Conservation (phyloP, 2,329 filamentous ascomycete genomes). For the Penicillium sp. region DNA sequence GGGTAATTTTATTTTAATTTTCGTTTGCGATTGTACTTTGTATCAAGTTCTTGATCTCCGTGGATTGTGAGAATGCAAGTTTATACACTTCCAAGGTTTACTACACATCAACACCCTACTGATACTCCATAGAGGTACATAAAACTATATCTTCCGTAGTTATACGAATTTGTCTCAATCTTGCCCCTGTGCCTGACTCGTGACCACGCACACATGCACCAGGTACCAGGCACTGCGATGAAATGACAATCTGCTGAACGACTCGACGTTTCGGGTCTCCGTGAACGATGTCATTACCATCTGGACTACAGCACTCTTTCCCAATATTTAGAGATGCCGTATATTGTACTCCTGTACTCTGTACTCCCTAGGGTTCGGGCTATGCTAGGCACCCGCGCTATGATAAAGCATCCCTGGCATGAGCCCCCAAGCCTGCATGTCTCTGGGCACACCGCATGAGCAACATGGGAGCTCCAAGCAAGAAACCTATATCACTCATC, state of each 20-base stretch:
- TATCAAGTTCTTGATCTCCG: neutral
- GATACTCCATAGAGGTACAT: neutral
- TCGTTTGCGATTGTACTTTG: neutral
- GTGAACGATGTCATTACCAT: neutral
- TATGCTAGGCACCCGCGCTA: neutral
- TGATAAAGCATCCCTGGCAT: neutral
- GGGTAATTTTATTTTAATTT: neutral
- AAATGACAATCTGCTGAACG: neutral
- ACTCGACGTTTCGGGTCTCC: neutral
- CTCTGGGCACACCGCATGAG: neutral
- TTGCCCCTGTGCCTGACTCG: neutral
- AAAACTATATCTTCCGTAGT: neutral
- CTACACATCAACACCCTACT: neutral
- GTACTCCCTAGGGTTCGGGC: neutral
- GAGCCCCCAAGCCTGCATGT: neutral
- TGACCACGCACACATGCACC: neutral
- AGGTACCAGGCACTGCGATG: neutral
- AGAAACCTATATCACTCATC: neutral
- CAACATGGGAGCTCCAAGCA: neutral
- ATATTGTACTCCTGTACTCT: no score
- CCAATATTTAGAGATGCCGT: neutral
- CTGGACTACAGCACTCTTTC: neutral
- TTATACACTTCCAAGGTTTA: neutral
- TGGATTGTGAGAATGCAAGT: neutral
- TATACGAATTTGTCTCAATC: neutral